A percentile compares a stretch with the other conserved stretches of the same genome.
phyloP scores from a whole-genome alignment of 2,329 filamentous ascomycete genomes.

The Arthrobotrys entomopaga region DNA sequence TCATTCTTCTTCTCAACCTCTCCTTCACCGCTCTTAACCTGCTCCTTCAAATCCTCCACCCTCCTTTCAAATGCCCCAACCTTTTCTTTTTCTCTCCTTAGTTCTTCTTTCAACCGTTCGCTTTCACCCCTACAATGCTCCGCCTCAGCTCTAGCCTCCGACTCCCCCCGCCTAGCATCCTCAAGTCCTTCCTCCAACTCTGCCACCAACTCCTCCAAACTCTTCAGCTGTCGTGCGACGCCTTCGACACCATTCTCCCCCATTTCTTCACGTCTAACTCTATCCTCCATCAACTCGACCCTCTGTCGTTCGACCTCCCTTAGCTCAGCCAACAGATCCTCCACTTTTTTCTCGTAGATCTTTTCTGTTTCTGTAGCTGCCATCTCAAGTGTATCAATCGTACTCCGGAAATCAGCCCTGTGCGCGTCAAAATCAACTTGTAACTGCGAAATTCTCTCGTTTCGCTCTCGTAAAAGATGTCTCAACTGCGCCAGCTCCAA shows the following conservation, averaged over 20 bases:
- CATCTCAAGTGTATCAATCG: constrained; percentile 94
- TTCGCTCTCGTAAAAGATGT: constrained; percentile 88
- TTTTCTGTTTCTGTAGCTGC: constrained; percentile 94
- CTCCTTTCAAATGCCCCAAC: constrained; percentile 69
- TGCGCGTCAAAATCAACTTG: constrained; percentile 95
- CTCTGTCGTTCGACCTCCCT: constrained; percentile 82
- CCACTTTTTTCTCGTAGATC: constrained; percentile 93
- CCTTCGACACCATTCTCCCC: constrained; percentile 72
- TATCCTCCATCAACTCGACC: constrained; percentile 68
- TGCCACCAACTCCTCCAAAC: constrained; percentile 93
- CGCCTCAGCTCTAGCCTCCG: constrained; percentile 92
- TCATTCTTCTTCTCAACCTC: constrained; percentile 95
- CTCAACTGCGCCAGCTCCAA: constrained; percentile 71
- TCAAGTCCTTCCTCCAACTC: constrained; percentile 97
- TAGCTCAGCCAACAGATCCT: constrained; percentile 83
- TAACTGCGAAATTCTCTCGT: constrained; percentile 92
- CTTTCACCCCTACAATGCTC: constrained; percentile 96
- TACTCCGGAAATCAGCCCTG: constrained; percentile 93
- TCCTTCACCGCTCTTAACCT: constrained; percentile 59
- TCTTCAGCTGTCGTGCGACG: constrained; percentile 89
- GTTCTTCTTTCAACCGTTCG: constrained; percentile 85
- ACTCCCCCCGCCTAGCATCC: constrained; percentile 91
- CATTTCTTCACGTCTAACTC: constrained; percentile 39
- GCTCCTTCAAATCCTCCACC: constrained; percentile 60
- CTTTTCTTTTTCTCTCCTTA: constrained; percentile 88